A percentile compares a stretch with the other conserved stretches of the same genome.
Evolutionary conservation across 257 asterid genomes (phyloP).

Genomic region (Solanum commersonii): DNA sequence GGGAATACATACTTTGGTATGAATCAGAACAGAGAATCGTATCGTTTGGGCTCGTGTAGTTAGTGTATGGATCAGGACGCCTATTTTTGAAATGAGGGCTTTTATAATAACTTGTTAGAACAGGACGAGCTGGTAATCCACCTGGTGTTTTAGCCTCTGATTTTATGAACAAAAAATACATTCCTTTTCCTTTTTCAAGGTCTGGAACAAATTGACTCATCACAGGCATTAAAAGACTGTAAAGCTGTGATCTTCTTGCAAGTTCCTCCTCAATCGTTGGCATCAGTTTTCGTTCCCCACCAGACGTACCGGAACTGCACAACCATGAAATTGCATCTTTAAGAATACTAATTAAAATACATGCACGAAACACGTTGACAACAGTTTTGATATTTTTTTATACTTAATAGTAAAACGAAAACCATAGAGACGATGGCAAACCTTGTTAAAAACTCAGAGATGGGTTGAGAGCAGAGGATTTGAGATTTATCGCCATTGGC

Average conservation of each 20-base stretch:
- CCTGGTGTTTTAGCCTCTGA: slow-evolving; percentile 71
- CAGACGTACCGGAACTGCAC: slow-evolving; percentile 21
- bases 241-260: slow-evolving; percentile 55
- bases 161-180: slow-evolving; percentile 77
- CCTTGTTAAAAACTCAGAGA: slow-evolving; percentile 80
- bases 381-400: no score
- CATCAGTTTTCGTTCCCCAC: slow-evolving; percentile 86
- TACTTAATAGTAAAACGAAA: no score
- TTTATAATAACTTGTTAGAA: slow-evolving; percentile 75
- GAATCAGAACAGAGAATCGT: slow-evolving; percentile 79
- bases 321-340: no score
- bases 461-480: slow-evolving; percentile 58
- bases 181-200: slow-evolving; percentile 77
- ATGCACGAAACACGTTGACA: neutral
- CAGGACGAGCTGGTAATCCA: slow-evolving; percentile 82
- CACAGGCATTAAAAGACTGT: slow-evolving; percentile 89
- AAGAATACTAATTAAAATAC: neutral
- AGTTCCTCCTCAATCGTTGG: slow-evolving; percentile 80
- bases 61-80: slow-evolving; percentile 79
- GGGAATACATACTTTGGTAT: slow-evolving; percentile 89
- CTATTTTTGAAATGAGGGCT: slow-evolving; percentile 68
- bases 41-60: slow-evolving; percentile 89
- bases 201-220: slow-evolving; percentile 69
- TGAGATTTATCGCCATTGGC: slow-evolving; percentile 69
- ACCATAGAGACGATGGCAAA: neutral